Evolutionary conservation across 2,329 filamentous ascomycete genomes (phyloP).

Genomic region (Aureobasidium sp.): DNA sequence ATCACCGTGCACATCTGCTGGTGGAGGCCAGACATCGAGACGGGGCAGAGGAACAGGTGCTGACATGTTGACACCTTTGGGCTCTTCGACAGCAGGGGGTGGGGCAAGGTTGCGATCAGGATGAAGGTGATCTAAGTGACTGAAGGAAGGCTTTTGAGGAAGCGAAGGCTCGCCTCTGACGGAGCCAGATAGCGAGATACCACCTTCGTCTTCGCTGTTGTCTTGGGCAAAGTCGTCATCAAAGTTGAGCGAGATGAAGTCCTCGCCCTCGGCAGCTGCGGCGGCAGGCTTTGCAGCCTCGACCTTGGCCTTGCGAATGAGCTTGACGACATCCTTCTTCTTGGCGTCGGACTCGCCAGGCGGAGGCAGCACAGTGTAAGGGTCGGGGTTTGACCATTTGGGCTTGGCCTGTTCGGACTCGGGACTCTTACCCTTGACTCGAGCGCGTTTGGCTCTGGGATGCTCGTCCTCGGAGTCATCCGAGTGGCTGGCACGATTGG

Average conservation of each 20-base stretch:
- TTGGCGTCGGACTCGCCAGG: slow-evolving; percentile 64
- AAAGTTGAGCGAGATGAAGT: slow-evolving; percentile 83
- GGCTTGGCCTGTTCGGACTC: slow-evolving; percentile 37
- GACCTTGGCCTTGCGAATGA: slow-evolving; percentile 83
- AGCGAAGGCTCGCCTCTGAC: not conserved
- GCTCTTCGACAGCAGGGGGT: not conserved
- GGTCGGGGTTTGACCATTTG: slow-evolving; percentile 94
- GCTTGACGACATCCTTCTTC: slow-evolving; percentile 76
- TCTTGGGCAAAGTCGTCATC: slow-evolving; percentile 39
- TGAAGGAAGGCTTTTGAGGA: slow-evolving; percentile 20
- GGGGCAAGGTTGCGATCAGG: slow-evolving; percentile 13
- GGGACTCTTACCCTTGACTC: slow-evolving; percentile 15
- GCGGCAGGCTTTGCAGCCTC: slow-evolving; percentile 43
- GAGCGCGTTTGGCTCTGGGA: slow-evolving; percentile 24
- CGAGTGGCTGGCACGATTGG: slow-evolving; percentile 4
- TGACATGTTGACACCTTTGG: not conserved
- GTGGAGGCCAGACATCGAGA: slow-evolving; percentile 15
- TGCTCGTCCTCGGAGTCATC: slow-evolving; percentile 18
- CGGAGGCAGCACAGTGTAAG: slow-evolving; percentile 80
- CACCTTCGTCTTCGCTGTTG: slow-evolving; percentile 26
- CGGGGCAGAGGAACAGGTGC: not conserved
- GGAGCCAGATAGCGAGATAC: slow-evolving; percentile 18
- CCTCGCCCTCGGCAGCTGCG: slow-evolving; percentile 44
- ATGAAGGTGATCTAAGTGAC: slow-evolving; percentile 26
- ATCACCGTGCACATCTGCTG: slow-evolving; percentile 16